Evolutionary conservation across 257 asterid species (phyloP).

Genomic region (Marsdenia floribunda): DNA sequence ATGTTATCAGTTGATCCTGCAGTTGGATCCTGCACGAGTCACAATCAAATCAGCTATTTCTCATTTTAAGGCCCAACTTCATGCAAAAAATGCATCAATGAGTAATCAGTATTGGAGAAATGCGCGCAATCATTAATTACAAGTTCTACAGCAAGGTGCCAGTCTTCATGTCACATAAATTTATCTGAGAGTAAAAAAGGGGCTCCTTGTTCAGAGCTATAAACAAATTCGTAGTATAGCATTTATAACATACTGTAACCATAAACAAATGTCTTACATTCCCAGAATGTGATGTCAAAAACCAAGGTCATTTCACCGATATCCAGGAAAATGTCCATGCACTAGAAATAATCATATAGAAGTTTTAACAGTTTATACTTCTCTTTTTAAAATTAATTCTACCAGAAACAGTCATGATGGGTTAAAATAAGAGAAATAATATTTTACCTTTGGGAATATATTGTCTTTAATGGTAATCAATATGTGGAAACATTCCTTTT

Average conservation of each 20-base stretch:
- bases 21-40: conserved; percentile 47
- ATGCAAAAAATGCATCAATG: neutral
- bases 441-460: neutral
- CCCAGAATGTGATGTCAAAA: neutral
- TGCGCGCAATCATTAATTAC: neutral
- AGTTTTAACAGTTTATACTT: neutral
- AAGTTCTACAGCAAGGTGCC: neutral
- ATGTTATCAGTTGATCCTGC: conserved; percentile 49
- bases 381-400: neutral
- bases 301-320: neutral
- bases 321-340: neutral
- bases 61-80: neutral
- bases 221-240: neutral
- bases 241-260: neutral
- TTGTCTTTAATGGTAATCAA: neutral
- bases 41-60: conserved; percentile 11
- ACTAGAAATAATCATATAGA: neutral
- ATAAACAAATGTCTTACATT: neutral
- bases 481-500: neutral
- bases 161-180: neutral
- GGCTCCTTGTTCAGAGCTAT: neutral
- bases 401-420: neutral
- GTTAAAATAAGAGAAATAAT: neutral
- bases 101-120: neutral
- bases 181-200: neutral